These are phyloP conservation scores for Blakeslea trispora DNA, from an alignment of 371 early-diverging fungal species.

Conservation along the genomic window DNA sequence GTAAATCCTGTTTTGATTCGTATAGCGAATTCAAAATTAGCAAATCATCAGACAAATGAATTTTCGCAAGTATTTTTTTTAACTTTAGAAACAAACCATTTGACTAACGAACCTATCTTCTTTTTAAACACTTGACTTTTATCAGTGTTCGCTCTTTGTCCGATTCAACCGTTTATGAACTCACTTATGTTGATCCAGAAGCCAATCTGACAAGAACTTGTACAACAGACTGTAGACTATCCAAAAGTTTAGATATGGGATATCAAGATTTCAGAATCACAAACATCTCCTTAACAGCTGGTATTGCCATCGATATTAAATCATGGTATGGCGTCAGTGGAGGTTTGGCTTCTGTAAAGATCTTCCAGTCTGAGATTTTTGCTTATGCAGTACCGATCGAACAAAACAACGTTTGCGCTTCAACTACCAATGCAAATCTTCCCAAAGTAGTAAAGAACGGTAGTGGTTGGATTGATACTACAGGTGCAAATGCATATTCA, in stretches of 20 bases:
- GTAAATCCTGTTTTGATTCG: slow-evolving; percentile 70
- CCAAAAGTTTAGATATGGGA: slow-evolving; percentile 34
- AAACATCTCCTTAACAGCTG: slow-evolving; percentile 42
- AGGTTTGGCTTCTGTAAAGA: slow-evolving; percentile 67
- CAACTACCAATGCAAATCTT: not conserved
- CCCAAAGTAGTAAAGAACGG: not conserved
- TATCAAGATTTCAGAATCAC: slow-evolving; percentile 68
- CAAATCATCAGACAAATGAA: slow-evolving; percentile 66
- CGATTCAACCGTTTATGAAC: slow-evolving; percentile 30
- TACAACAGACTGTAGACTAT: slow-evolving; percentile 61
- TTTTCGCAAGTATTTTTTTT: slow-evolving; percentile 58
- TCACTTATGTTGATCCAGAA: slow-evolving; percentile 66
- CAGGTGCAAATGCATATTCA: slow-evolving; percentile 7
- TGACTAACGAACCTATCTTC: not conserved
- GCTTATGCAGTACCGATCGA: slow-evolving; percentile 33
- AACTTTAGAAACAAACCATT: slow-evolving; percentile 4
- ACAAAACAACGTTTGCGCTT: slow-evolving; percentile 22
- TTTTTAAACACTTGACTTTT: not conserved
- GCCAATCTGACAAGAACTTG: slow-evolving; percentile 50
- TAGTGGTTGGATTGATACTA: slow-evolving; percentile 6
- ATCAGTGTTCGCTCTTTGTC: slow-evolving; percentile 24
- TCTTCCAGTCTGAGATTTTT: slow-evolving; percentile 59
- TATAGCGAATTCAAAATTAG: slow-evolving; percentile 60
- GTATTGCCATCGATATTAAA: slow-evolving; percentile 62
- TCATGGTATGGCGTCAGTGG: slow-evolving; percentile 79